Base-by-base conservation (phyloP, 176 grass and related monocot genomes). In the Dendrocalamus sinicus region DNA sequence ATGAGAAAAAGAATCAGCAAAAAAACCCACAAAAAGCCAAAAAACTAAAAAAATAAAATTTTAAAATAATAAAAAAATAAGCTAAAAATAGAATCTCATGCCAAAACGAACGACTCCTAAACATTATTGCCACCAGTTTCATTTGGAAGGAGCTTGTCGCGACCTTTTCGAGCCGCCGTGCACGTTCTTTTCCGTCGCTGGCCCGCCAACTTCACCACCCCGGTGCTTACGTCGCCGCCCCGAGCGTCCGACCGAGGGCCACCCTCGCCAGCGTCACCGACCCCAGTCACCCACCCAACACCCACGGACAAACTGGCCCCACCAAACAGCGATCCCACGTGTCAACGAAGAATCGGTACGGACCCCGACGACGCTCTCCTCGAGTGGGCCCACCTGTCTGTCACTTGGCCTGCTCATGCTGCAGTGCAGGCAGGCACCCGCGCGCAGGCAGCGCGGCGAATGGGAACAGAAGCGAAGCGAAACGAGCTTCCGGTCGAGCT, bases 281-380 rank as follows among this genome's bases (percentile, higher is more conserved):
- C 28, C 1, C 28, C 28, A 30, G 28, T 30, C 28, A 1, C 1
- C 4, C 16, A 20, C 0, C 11, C 5, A 0, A 50, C 24, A 53
- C 4, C 17, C 4, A 2, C 67, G 16, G 84, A 80, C 55, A 43
- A 0, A 0, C 4, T 0, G 84, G 0, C 9, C 67, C 76, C 28
- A 19, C 14, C 1, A 0, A 0, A 6, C 1, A 0, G 0, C 0
- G 0, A 4, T 0, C 76, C 85, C 68, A 15, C 77, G 0, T 41
- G 20, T 28, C 76, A 86, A 0, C 0, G 0, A 5, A 0, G 19
- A 17, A 45, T 19, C 2, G 19, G 3, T 8, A 10, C 1, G 54
- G 17, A n/a, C 8, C 24, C 24, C 13, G 0, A 26, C 13, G 11
- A 3, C 61, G 10, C 15, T 4, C 0, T 7, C 63, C 37, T 14